Evolutionary conservation across 2,329 filamentous ascomycete species (phyloP).

Genomic region (Truncatella angustata): DNA sequence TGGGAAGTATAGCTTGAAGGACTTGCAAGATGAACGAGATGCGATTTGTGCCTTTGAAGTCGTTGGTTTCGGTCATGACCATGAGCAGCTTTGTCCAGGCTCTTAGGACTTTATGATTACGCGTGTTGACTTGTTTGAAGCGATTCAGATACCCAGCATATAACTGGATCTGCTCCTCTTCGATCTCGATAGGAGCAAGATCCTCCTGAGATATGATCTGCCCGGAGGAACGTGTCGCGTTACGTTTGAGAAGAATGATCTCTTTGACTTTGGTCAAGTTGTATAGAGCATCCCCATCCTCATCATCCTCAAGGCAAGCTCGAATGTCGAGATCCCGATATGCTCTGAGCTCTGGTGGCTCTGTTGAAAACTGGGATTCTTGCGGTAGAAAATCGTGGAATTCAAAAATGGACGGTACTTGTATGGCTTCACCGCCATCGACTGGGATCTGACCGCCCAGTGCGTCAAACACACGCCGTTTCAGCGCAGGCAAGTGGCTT

Average conservation of each 20-base stretch:
- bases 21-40: slow-evolving; percentile 81
- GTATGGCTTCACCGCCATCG: slow-evolving; percentile 63
- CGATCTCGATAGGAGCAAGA: slow-evolving; percentile 48
- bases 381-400: slow-evolving; percentile 81
- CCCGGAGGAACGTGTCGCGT: slow-evolving; percentile 53
- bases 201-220: slow-evolving; percentile 50
- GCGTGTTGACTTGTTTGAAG: slow-evolving; percentile 53
- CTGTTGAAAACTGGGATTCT: slow-evolving; percentile 47
- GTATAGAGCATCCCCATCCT: slow-evolving; percentile 58
- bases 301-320: slow-evolving; percentile 60
- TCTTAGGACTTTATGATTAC: slow-evolving; percentile 66
- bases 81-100: slow-evolving; percentile 84
- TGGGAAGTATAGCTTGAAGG: slow-evolving; percentile 83
- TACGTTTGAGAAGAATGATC: slow-evolving; percentile 67
- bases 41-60: slow-evolving; percentile 70
- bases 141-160: slow-evolving; percentile 65
- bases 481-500: slow-evolving; percentile 66
- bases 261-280: slow-evolving; percentile 71
- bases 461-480: slow-evolving; percentile 66
- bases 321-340: slow-evolving; percentile 68
- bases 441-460: slow-evolving; percentile 74
- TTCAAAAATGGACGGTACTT: slow-evolving; percentile 80
- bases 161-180: slow-evolving; percentile 59
- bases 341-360: slow-evolving; percentile 54
- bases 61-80: slow-evolving; percentile 78